Evolutionary conservation across 306 rosid species (phyloP).

Genomic region (Vigna radiata): DNA sequence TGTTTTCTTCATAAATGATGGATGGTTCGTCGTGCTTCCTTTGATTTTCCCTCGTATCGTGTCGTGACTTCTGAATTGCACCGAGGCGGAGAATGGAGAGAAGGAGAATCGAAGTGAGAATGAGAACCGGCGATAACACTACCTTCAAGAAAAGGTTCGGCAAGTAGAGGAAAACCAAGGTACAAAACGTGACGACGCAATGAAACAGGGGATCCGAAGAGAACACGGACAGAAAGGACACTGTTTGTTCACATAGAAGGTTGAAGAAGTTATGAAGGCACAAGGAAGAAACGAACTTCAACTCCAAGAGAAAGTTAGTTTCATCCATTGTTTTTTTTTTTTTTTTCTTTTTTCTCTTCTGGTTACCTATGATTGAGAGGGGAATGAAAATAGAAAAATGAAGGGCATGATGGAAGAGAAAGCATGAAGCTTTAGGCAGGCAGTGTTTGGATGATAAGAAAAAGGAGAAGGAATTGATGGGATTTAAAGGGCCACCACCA

Average conservation of each 20-base stretch:
- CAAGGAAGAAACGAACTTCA: slow-evolving; percentile 33
- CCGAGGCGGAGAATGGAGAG: slow-evolving; percentile 69
- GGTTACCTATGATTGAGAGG: neutral
- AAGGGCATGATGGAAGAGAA: slow-evolving; percentile 41
- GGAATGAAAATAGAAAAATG: slow-evolving; percentile 20
- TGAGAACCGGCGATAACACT: slow-evolving; percentile 61
- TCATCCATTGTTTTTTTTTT: slow-evolving; percentile 41
- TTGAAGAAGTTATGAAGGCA: slow-evolving; percentile 35
- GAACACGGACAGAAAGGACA: slow-evolving; percentile 39
- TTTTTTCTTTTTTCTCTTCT: no score
- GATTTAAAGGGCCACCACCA: slow-evolving; percentile 44
- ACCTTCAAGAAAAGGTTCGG: slow-evolving; percentile 57
- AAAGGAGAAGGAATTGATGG: slow-evolving; percentile 40
- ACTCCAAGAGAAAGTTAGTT: slow-evolving; percentile 33
- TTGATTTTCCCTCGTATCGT: slow-evolving; percentile 8
- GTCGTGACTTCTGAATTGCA: slow-evolving; percentile 58
- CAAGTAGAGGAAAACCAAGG: slow-evolving; percentile 59
- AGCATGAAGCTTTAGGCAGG: neutral
- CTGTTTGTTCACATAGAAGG: slow-evolving; percentile 34
- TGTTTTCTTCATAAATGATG: slow-evolving; percentile 37
- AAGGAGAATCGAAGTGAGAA: slow-evolving; percentile 59
- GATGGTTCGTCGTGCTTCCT: neutral
- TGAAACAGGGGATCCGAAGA: slow-evolving; percentile 70
- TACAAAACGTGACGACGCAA: slow-evolving; percentile 54
- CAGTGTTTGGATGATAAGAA: slow-evolving; percentile 18